Percentiles rank a stretch among this genome's conserved stretches.
Evolutionary conservation across 2,329 filamentous ascomycete genomes (phyloP).

Genomic region (Cordyceps tenuipes): DNA sequence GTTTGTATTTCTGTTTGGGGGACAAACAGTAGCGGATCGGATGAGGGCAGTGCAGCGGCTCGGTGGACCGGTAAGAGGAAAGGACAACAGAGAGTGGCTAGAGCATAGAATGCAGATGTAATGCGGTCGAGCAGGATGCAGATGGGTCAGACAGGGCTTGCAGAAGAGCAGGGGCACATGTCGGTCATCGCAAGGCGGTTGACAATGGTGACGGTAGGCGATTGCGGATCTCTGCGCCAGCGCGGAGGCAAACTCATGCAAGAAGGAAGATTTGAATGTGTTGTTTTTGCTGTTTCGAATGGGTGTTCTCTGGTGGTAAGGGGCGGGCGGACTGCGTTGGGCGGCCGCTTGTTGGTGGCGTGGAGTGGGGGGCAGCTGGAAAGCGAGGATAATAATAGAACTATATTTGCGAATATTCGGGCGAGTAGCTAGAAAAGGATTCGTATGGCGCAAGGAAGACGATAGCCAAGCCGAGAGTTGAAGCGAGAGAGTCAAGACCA

Average conservation of each 20-base stretch:
- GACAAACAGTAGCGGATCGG: not conserved
- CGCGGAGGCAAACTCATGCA: slow-evolving; percentile 3
- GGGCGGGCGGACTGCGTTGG: not conserved
- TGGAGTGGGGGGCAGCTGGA: not conserved
- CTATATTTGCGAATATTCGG: not conserved
- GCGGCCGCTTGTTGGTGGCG: not conserved
- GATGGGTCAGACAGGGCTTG: slow-evolving; percentile 3
- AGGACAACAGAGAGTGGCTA: not conserved
- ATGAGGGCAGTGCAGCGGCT: not conserved
- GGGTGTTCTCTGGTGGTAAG: not conserved
- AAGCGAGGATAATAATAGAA: not conserved
- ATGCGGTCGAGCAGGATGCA: not conserved
- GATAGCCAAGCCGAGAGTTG: not conserved
- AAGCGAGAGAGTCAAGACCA: not conserved
- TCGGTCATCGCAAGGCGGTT: not conserved
- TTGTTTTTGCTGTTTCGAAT: not conserved
- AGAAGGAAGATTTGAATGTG: not conserved
- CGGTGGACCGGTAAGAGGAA: not conserved
- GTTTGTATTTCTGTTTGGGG: not conserved
- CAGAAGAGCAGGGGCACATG: slow-evolving; percentile 3
- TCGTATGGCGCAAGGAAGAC: not conserved
- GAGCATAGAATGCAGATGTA: not conserved
- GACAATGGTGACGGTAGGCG: not conserved
- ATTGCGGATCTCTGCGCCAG: slow-evolving; percentile 9
- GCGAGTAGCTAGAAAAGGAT: not conserved